A percentile compares a stretch with the other conserved stretches of the same genome.
Evolutionary conservation across 371 early-diverging fungal species (phyloP).

Genomic region (Umbelopsis sp.): DNA sequence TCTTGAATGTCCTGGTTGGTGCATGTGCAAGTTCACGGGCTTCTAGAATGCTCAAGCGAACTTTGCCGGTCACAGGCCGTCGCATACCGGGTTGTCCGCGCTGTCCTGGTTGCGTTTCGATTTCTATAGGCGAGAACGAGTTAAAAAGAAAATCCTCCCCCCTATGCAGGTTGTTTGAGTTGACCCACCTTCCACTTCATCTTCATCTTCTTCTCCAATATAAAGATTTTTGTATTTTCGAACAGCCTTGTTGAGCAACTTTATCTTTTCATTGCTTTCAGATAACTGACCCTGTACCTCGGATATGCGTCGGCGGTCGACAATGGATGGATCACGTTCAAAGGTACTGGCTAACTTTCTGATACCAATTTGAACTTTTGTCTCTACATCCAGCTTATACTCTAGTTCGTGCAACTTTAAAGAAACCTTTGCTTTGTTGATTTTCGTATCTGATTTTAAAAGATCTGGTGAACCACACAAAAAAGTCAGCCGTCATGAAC

Average conservation of each 20-base stretch:
- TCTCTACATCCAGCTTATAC: constrained; percentile 91
- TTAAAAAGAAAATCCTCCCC: background rate
- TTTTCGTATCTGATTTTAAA: constrained; percentile 72
- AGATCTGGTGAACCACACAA: constrained; percentile 50
- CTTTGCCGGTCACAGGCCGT: constrained; percentile 75
- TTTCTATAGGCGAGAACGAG: constrained; percentile 30
- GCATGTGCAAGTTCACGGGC: constrained; percentile 74
- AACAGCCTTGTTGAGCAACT: constrained; percentile 76
- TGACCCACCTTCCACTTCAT: constrained; percentile 36
- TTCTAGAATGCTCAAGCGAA: constrained; percentile 69
- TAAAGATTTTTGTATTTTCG: constrained; percentile 85
- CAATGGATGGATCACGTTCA: constrained; percentile 39
- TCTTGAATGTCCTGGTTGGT: constrained; percentile 55
- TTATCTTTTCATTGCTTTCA: constrained; percentile 85
- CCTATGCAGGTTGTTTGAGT: too few relatives aligned
- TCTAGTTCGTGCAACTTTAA: constrained; percentile 84
- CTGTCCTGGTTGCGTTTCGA: constrained; percentile 49
- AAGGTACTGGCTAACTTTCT: constrained; percentile 60
- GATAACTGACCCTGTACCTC: constrained; percentile 70
- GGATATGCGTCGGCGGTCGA: constrained; percentile 58
- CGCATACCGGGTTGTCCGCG: constrained; percentile 70
- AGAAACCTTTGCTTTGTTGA: constrained; percentile 86
- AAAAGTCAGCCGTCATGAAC: background rate
- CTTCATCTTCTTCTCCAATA: constrained; percentile 74
- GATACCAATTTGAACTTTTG: constrained; percentile 82